Percentiles rank a stretch among this genome's conserved stretches.
Conservation (phyloP, 1,139 yeast genomes). For the Debaryomyces robertsiae region DNA sequence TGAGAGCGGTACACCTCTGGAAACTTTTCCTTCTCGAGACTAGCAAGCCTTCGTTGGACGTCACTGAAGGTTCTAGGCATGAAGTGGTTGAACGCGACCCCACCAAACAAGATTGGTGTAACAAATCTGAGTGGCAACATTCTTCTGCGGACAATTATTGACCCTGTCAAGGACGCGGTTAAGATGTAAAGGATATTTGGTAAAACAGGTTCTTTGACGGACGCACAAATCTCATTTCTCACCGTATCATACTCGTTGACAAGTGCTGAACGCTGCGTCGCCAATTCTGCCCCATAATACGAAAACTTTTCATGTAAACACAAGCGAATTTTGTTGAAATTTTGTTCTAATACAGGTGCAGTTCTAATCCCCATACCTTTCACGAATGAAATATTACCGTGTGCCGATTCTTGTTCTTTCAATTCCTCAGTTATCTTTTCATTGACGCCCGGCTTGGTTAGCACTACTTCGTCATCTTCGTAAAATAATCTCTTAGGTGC, state of each 20-base stretch:
- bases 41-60: slow-evolving; percentile 45
- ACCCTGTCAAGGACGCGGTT: slow-evolving; percentile 57
- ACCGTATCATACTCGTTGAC: slow-evolving; percentile 40
- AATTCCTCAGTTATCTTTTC: slow-evolving; percentile 38
- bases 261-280: slow-evolving; percentile 48
- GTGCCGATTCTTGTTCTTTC: slow-evolving; percentile 40
- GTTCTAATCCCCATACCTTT: slow-evolving; percentile 58
- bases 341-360: slow-evolving; percentile 47
- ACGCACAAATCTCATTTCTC: slow-evolving; percentile 23
- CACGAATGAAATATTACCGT: slow-evolving; percentile 44
- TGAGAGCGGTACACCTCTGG: slow-evolving; percentile 37
- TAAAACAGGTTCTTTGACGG: slow-evolving; percentile 49
- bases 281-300: slow-evolving; percentile 42
- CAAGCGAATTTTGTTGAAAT: slow-evolving; percentile 40
- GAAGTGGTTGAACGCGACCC: slow-evolving; percentile 38
- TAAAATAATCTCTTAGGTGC: slow-evolving; percentile 44
- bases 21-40: slow-evolving; percentile 54
- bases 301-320: slow-evolving; percentile 40
- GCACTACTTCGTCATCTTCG: slow-evolving; percentile 50
- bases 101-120: slow-evolving; percentile 53
- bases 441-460: slow-evolving; percentile 52
- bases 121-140: slow-evolving; percentile 51
- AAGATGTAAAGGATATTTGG: slow-evolving; percentile 57
- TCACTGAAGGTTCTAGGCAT: slow-evolving; percentile 39
- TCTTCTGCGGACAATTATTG: slow-evolving; percentile 52